Evolutionary conservation across 805 yeast genomes (phyloP).

Genomic region (Candida vaughaniae): DNA sequence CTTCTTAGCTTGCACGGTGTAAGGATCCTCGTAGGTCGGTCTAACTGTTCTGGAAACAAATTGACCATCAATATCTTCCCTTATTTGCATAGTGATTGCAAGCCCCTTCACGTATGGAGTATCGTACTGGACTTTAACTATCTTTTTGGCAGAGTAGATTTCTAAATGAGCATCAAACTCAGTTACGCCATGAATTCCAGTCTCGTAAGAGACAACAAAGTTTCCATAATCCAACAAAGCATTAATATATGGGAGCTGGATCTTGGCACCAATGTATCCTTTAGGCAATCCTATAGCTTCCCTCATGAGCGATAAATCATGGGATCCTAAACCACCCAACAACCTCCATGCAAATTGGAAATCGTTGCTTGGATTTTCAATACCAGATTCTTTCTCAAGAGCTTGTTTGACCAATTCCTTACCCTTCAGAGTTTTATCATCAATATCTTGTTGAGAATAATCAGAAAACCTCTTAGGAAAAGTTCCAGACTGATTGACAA

Average conservation of each 20-base stretch:
- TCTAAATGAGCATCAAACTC: slow-evolving; percentile 1
- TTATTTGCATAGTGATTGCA: background rate
- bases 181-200: background rate
- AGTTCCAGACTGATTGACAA: slow-evolving; percentile 1
- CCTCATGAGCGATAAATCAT: slow-evolving; percentile 1
- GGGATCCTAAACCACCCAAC: slow-evolving; percentile 1
- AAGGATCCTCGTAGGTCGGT: slow-evolving; percentile 1
- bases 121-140: background rate
- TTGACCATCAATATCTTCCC: background rate
- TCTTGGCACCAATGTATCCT: background rate
- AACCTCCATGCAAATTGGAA: background rate
- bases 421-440: background rate
- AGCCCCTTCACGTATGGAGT: slow-evolving; percentile 1
- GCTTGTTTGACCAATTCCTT: background rate
- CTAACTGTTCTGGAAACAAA: background rate
- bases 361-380: background rate
- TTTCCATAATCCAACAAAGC: slow-evolving; percentile 1
- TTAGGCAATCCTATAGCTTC: slow-evolving; percentile 1
- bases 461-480: background rate
- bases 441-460: background rate
- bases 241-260: background rate
- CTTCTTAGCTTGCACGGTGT: background rate
- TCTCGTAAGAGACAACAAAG: slow-evolving; percentile 1
- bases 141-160: background rate
- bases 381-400: background rate